Conservation (phyloP, 495 filamentous ascomycete species). For the Aspergillus saccharolyticus region DNA sequence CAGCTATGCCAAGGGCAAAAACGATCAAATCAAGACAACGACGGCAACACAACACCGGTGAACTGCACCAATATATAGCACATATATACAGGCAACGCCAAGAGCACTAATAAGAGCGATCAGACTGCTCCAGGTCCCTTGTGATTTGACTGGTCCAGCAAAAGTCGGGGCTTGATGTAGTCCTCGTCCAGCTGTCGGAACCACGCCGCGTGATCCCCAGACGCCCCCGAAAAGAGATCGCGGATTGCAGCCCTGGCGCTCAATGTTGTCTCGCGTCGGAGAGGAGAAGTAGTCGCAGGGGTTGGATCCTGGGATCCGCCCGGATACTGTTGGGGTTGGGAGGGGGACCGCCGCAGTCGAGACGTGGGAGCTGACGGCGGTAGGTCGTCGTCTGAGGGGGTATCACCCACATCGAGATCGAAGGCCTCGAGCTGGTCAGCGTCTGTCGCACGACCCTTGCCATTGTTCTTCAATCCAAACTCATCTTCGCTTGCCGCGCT, state of each 20-base stretch:
- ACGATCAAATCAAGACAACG: constrained; percentile 2
- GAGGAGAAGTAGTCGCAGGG: constrained; percentile 30
- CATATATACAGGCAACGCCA: neutral
- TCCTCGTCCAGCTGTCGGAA: constrained; percentile 93
- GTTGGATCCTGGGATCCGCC: constrained; percentile 18
- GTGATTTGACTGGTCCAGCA: constrained; percentile 68
- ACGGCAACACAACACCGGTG: constrained; percentile 15
- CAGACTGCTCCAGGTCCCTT: constrained; percentile 44
- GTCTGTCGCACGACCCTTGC: constrained; percentile 58
- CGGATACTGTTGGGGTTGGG: constrained; percentile 36
- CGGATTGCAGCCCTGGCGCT: constrained; percentile 63
- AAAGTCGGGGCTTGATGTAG: constrained; percentile 88
- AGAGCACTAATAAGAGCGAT: neutral
- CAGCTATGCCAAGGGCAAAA: constrained; percentile 6
- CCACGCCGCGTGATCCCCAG: constrained; percentile 85
- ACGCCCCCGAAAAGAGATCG: constrained; percentile 62
- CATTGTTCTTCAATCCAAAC: constrained; percentile 36
- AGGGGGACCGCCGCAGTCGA: constrained; percentile 52
- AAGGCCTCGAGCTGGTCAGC: constrained; percentile 49
- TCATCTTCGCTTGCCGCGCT: constrained; percentile 50
- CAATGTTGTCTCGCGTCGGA: constrained; percentile 27
- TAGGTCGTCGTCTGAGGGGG: constrained; percentile 46
- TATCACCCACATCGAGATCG: constrained; percentile 38
- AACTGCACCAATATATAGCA: neutral
- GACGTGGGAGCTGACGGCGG: constrained; percentile 42